Conservation (phyloP, 305 asterid species). For the Fraxinus xanthoxyloides region DNA sequence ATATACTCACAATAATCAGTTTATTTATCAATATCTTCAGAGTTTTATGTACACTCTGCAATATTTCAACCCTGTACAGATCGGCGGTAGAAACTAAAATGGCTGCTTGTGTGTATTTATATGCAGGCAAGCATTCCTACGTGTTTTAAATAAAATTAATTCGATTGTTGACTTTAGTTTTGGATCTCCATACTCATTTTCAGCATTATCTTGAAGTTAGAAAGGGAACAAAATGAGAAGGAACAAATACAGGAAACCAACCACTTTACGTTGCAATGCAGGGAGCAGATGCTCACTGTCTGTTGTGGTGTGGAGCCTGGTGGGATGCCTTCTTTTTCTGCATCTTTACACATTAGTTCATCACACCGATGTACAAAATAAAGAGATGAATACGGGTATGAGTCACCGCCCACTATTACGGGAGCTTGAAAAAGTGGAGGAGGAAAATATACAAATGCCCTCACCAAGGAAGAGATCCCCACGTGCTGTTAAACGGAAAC, state of each 20-base stretch:
- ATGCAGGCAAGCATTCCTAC: slow-evolving; percentile 10
- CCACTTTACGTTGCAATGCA: slow-evolving; percentile 73
- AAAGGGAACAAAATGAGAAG: slow-evolving; percentile 35
- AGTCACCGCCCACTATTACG: slow-evolving; percentile 40
- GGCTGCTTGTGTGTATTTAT: slow-evolving; percentile 13
- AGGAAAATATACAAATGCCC: slow-evolving; percentile 74
- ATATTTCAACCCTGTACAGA: not conserved
- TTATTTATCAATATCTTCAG: not conserved
- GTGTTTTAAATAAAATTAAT: slow-evolving; percentile 20
- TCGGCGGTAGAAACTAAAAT: not conserved
- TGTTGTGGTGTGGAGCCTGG: slow-evolving; percentile 56
- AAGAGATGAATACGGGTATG: slow-evolving; percentile 24
- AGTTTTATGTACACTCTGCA: not conserved
- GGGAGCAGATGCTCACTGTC: slow-evolving; percentile 69
- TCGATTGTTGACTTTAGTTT: slow-evolving; percentile 34
- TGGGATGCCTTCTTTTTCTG: slow-evolving; percentile 62
- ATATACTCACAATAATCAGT: not conserved
- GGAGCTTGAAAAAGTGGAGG: slow-evolving; percentile 82
- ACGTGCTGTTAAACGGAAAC: slow-evolving; percentile 87
- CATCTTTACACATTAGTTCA: slow-evolving; percentile 52
- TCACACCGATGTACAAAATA: slow-evolving; percentile 35
- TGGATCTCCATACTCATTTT: slow-evolving; percentile 40
- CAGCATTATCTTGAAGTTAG: slow-evolving; percentile 44
- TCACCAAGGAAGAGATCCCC: slow-evolving; percentile 84
- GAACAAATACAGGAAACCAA: slow-evolving; percentile 54